These are phyloP conservation scores for Coniosporium apollinis DNA, from an alignment of 495 filamentous ascomycete species.

Conservation along the genomic window DNA sequence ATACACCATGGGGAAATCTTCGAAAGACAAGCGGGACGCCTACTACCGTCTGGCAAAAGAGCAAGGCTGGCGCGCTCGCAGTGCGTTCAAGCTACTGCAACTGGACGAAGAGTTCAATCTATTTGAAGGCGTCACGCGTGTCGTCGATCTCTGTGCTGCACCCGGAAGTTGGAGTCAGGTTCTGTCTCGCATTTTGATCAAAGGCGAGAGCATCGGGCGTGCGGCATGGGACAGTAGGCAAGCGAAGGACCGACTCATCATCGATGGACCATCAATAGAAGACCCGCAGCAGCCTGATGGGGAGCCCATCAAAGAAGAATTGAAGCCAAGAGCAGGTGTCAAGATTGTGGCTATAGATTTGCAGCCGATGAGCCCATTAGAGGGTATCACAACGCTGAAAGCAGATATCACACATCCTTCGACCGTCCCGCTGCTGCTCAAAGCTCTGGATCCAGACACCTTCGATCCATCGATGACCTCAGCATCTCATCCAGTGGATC, in stretches of 20 bases:
- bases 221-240: slow-evolving; percentile 73
- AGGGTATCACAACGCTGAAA: slow-evolving; percentile 77
- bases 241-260: slow-evolving; percentile 17
- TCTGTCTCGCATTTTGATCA: slow-evolving; percentile 78
- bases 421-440: slow-evolving; percentile 73
- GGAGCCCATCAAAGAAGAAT: slow-evolving; percentile 11
- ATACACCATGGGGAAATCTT: slow-evolving; percentile 92
- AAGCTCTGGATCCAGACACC: slow-evolving; percentile 63
- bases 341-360: slow-evolving; percentile 92
- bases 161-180: slow-evolving; percentile 96
- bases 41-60: slow-evolving; percentile 98
- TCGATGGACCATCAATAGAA: slow-evolving; percentile 27
- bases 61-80: slow-evolving; percentile 92
- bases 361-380: slow-evolving; percentile 84
- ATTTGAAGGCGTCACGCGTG: slow-evolving; percentile 70
- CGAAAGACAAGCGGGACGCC: slow-evolving; percentile 94
- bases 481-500: slow-evolving; percentile 58
- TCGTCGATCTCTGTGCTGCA: slow-evolving; percentile 91
- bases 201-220: slow-evolving; percentile 75
- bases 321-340: slow-evolving; percentile 52
- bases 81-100: slow-evolving; percentile 92
- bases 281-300: too few species aligned
- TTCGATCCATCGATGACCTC: slow-evolving; percentile 35
- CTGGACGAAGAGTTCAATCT: slow-evolving; percentile 95
- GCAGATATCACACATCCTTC: slow-evolving; percentile 96